Evolutionary conservation across 2,329 filamentous ascomycete species (phyloP), one percentile per base, ranked within the genome.

Genomic region (Sporothrix humicola): DNA sequence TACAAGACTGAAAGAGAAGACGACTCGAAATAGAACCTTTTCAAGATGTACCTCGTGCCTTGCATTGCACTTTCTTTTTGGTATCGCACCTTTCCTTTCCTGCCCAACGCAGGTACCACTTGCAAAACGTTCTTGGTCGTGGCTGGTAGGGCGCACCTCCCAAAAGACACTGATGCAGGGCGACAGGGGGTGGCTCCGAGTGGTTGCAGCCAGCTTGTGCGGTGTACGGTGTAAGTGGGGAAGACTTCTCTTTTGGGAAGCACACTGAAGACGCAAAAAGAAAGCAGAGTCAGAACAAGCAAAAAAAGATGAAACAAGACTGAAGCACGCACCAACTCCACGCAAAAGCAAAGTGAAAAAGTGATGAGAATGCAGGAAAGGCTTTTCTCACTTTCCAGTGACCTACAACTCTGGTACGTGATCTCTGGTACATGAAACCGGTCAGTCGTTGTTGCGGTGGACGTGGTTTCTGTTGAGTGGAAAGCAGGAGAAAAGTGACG

Each of bases 361-460:
- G 48, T 52, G 31, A 52, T 15, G 48, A n/a, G 13, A n/a, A 26
- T 2, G 31, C 7, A 6, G 15, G 23, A 42, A 26, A n/a, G 10
- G 37, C 4, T 20, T 26, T 20, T 46, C 10, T n/a, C 12, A 4
- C 2, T 26, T 4, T 2, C 3, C 20, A 12, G 1, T 1, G 0
- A 13, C 26, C 3, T 20, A 17, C 3, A 58, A 15, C 23, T 58
- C 42, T 65, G 59, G 42, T 48, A 26, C 61, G 20, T 44, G 10
- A 17, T 66, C 6, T 26, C 61, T 66, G 42, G 42, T 66, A 17
- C 61, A 17, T 66, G 61, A 66, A 66, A 66, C 42, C 61, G 61
- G 61, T 10, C 42, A 15, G 3, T 48, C 42, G 1, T 7, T 26
- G 20, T 48, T 66, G 61, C 61, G 42, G 20, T 13, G n/a, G 2